Evolutionary conservation across 2,329 filamentous ascomycete species (phyloP).

Genomic region (Exophiala sp.): DNA sequence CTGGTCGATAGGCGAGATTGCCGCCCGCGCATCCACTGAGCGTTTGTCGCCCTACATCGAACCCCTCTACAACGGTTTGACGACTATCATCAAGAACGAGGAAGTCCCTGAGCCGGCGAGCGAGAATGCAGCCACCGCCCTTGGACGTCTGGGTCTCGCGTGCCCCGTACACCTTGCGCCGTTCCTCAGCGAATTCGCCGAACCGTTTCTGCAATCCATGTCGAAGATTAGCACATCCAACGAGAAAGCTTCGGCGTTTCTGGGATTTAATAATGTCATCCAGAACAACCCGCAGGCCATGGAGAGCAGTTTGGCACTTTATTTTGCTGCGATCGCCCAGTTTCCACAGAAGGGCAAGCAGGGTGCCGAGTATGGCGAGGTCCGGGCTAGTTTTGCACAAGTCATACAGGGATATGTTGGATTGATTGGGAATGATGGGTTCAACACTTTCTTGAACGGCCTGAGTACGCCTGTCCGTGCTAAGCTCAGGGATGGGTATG

Average conservation of each 20-base stretch:
- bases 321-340: conserved; percentile 78
- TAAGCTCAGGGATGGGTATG: conserved; percentile 23
- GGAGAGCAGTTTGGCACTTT: conserved; percentile 77
- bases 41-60: conserved; percentile 65
- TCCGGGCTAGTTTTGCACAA: conserved; percentile 66
- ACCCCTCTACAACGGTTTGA: conserved; percentile 70
- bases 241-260: conserved; percentile 90
- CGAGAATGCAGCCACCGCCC: conserved; percentile 90
- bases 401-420: conserved; percentile 54
- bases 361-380: conserved; percentile 57
- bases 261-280: conserved; percentile 83
- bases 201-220: conserved; percentile 77
- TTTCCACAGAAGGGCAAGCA: conserved; percentile 61
- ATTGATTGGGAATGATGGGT: conserved; percentile 35
- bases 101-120: conserved; percentile 81
- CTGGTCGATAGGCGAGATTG: conserved; percentile 93
- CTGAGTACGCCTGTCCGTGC: conserved; percentile 17
- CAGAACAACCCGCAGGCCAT: conserved; percentile 85
- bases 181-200: conserved; percentile 74
- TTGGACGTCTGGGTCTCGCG: conserved; percentile 80
- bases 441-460: conserved; percentile 16
- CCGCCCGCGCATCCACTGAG: conserved; percentile 67
- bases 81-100: conserved; percentile 79
- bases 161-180: conserved; percentile 74
- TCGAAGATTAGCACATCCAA: conserved; percentile 80